phyloP scores from a whole-genome alignment of 306 rosid species.

The Cucumis cinereus region DNA sequence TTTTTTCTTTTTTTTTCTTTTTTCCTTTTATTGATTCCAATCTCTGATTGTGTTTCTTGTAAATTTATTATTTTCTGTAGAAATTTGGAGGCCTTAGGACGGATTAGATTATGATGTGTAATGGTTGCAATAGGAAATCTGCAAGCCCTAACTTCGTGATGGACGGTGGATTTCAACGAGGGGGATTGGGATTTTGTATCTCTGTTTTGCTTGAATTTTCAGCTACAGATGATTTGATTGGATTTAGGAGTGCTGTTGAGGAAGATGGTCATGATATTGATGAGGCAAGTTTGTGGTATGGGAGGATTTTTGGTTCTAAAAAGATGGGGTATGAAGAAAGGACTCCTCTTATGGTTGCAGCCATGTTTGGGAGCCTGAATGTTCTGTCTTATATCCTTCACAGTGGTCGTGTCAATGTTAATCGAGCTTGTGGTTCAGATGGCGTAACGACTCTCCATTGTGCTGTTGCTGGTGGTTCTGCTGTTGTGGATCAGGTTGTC shows the following conservation, averaged over 20 bases:
- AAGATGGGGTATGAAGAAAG: constrained; percentile 53
- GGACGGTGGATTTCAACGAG: constrained; percentile 30
- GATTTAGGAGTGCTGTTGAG: constrained; percentile 51
- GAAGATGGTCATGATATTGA: constrained; percentile 38
- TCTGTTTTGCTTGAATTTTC: constrained; percentile 52
- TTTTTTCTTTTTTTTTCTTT: too few relatives aligned
- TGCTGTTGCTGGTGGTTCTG: constrained; percentile 59
- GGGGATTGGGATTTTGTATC: constrained; percentile 14
- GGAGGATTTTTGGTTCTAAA: constrained; percentile 57
- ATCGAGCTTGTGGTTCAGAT: constrained; percentile 46
- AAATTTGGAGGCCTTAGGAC: background rate
- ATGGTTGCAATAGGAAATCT: constrained; percentile 48
- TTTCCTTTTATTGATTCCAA: background rate
- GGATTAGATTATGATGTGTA: constrained; percentile 41
- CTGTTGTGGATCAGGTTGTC: constrained; percentile 38
- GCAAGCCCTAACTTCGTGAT: constrained; percentile 28
- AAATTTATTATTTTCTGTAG: background rate
- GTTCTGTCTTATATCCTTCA: constrained; percentile 46
- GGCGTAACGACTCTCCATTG: constrained; percentile 73
- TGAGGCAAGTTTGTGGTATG: constrained; percentile 65
- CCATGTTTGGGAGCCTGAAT: constrained; percentile 62
- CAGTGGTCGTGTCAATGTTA: constrained; percentile 47
- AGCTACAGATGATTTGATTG: constrained; percentile 41
- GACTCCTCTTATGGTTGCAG: constrained; percentile 75
- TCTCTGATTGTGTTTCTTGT: background rate